A percentile compares a stretch with the other conserved stretches of the same genome.
phyloP scores from a whole-genome alignment of 2,329 filamentous ascomycete genomes.

The Blumeria hordei region DNA sequence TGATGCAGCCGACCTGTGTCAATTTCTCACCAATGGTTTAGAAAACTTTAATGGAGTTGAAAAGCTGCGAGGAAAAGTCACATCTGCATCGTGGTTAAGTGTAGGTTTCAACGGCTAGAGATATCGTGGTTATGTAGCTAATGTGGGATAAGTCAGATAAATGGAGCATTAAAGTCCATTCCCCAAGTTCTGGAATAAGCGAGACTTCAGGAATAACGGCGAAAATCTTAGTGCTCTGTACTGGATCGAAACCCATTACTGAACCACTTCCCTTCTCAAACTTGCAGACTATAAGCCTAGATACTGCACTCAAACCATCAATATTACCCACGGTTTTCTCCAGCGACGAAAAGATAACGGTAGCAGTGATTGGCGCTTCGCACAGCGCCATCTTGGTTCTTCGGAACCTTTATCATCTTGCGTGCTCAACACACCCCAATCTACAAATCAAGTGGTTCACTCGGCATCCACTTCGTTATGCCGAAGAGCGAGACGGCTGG shows the following conservation, averaged over 20 bases:
- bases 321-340: constrained; percentile 20
- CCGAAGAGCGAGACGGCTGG: constrained; percentile 36
- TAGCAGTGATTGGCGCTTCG: constrained; percentile 35
- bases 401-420: constrained; percentile 31
- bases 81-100: constrained; percentile 17
- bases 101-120: constrained; percentile 7
- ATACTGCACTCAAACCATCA: constrained; percentile 29
- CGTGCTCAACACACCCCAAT: constrained; percentile 23
- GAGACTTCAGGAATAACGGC: constrained; percentile 5
- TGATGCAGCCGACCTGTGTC: constrained; percentile 30
- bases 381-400: constrained; percentile 39
- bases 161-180: constrained; percentile 17
- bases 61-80: constrained; percentile 17
- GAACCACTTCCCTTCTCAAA: constrained; percentile 18
- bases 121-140: not conserved
- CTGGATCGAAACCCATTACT: constrained; percentile 25
- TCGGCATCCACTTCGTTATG: constrained; percentile 34
- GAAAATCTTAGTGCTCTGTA: constrained; percentile 27
- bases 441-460: constrained; percentile 37
- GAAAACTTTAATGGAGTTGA: constrained; percentile 18
- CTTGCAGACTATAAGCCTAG: constrained; percentile 25
- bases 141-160: constrained; percentile 4
- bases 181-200: constrained; percentile 2
- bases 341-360: constrained; percentile 16
- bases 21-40: constrained; percentile 22